Conservation (phyloP, 768 basidiomycete genomes). For the Mrakia blollopis region DNA sequence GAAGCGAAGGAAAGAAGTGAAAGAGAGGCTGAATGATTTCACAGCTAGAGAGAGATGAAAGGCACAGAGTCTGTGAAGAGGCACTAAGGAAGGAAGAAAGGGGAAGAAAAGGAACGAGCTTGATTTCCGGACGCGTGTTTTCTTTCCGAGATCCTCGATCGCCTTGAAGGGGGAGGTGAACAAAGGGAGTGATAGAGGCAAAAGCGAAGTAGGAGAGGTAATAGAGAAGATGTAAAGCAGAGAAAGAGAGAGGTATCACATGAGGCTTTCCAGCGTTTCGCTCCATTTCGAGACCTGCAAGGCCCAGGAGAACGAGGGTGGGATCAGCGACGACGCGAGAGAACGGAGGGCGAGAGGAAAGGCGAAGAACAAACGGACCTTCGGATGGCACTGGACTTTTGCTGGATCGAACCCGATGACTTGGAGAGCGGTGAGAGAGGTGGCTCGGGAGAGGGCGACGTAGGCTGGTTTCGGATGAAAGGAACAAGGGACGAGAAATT, state of each 20-base stretch:
- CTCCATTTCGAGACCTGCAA: conserved; percentile 18
- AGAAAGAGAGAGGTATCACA: neutral
- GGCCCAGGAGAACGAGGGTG: neutral
- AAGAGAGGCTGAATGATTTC: neutral
- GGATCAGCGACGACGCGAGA: neutral
- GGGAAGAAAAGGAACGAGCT: neutral
- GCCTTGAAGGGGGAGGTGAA: too few species aligned
- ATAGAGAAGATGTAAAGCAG: neutral
- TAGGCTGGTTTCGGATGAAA: conserved; percentile 21
- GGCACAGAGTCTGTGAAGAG: neutral
- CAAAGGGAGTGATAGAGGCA: neutral
- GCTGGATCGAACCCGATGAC: conserved; percentile 22
- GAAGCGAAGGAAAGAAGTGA: neutral
- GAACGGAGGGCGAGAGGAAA: neutral
- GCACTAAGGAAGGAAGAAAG: neutral
- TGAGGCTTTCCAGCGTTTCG: conserved; percentile 2
- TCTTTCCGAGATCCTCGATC: neutral
- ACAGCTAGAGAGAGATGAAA: neutral
- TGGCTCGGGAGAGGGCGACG: conserved; percentile 30
- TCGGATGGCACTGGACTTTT: conserved; percentile 28
- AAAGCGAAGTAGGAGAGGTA: neutral
- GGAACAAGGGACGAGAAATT: conserved; percentile 62
- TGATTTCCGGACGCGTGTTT: neutral
- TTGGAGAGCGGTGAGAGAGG: conserved; percentile 24
- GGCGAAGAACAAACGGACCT: neutral